Base-by-base conservation (phyloP, 1,284 basidiomycete genomes). In the Tausonia pullulans region DNA sequence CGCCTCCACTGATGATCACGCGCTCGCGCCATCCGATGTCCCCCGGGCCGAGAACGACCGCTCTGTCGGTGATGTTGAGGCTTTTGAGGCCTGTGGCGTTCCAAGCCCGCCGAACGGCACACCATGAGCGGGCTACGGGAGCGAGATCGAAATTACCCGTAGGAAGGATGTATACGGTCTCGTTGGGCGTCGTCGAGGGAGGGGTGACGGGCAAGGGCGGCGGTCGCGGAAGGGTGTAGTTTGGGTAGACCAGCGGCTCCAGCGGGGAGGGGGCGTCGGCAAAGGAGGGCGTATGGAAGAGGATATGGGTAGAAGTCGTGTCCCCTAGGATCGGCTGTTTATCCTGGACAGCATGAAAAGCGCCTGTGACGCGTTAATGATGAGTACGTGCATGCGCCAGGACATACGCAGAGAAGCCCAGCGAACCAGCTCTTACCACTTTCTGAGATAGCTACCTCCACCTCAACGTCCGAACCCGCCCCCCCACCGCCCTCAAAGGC, bases 201-300 rank as follows among this genome's bases (percentile, higher is more conserved):
- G 80, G 70, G 1, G 80, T 78, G 1, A 73, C 16, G 14, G 56
- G 16, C 51, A 67, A 68, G 4, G 64, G 72, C 0, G 75, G 60
- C 0, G 82, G 81, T 27, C 27, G 27, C n/a, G 78, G 70, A 0
- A 93, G 81, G 0, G 86, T 87, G 73, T 90, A 93, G 71, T 91
- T 90, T 7, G 90, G 90, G 71, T 83, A 93, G 10, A 76, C 75
- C 0, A 87, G 87, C 60, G 78, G 72, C 0, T 69, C 61, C 2
- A 72, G 44, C 62, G 70, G 11, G 71, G 69, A 4, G 73, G 70
- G 43, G 11, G 50, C n/a, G 41, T 56, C 16, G 16, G 77, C 74
- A 60, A 86, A 83, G 0, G 83, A 74, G 0, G 84, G 82, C 0
- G 89, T 91, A 74, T 88, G 89, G 11, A 92, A 71, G n/a, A 93